A percentile compares a stretch with the other conserved stretches of the same genome.
Conservation (phyloP, 495 filamentous ascomycete species). For the Xylaria castorea region DNA sequence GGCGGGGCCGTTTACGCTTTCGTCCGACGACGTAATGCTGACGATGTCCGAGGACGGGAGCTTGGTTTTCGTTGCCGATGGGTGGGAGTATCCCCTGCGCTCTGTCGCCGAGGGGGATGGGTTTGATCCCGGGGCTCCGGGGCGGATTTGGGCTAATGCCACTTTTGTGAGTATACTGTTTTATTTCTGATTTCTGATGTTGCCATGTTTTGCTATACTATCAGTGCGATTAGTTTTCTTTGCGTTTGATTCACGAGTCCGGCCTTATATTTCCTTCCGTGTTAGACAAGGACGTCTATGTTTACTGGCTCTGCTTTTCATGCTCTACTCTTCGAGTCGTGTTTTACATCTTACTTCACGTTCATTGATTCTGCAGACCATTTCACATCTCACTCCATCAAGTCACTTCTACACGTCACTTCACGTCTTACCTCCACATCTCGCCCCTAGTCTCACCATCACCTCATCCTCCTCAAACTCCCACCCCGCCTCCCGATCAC, state of each 20-base stretch:
- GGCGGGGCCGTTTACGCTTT: constrained; percentile 52
- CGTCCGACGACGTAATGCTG: constrained; percentile 47
- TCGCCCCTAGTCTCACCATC: too few species aligned
- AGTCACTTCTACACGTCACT: too few species aligned
- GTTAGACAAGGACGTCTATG: neutral
- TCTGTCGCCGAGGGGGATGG: constrained; percentile 41
- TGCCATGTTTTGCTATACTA: neutral
- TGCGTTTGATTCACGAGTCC: neutral
- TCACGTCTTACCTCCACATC: neutral
- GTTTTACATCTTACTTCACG: neutral
- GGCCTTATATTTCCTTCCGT: too few species aligned
- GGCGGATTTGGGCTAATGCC: constrained; percentile 48
- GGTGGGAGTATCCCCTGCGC: constrained; percentile 60
- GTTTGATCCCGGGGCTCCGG: constrained; percentile 45
- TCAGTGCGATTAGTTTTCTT: neutral
- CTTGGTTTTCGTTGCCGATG: constrained; percentile 54
- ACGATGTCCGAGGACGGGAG: constrained; percentile 39
- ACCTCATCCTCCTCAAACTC: too few species aligned
- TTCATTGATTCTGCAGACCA: too few species aligned
- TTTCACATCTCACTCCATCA: too few species aligned
- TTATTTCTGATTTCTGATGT: neutral
- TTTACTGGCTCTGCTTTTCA: neutral
- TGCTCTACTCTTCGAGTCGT: neutral
- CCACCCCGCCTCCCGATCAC: neutral
- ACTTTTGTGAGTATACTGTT: constrained; percentile 30